Conservation (phyloP, 2,329 filamentous ascomycete genomes). For the Alternaria angustiovoidea region DNA sequence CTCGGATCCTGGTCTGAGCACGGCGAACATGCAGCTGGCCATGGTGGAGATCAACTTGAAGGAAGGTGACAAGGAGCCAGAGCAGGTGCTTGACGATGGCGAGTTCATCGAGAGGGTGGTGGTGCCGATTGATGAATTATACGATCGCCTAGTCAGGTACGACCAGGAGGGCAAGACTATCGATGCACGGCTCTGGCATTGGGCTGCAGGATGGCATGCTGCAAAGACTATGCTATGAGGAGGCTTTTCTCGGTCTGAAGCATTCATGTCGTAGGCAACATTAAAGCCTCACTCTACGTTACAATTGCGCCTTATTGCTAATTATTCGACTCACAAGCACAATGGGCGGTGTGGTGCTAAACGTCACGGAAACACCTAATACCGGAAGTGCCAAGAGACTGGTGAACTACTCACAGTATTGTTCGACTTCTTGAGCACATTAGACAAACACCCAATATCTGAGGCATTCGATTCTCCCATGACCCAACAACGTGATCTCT, state of each 20-base stretch:
- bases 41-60: conserved; percentile 66
- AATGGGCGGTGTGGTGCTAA: not conserved
- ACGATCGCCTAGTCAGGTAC: conserved; percentile 60
- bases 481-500: not conserved
- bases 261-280: not conserved
- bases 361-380: not conserved
- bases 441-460: not conserved
- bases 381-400: not conserved
- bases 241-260: not conserved
- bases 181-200: conserved; percentile 68
- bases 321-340: not conserved
- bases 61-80: conserved; percentile 60
- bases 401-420: not conserved
- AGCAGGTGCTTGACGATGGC: conserved; percentile 67
- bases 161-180: conserved; percentile 61
- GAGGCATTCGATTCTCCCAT: not conserved
- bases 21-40: conserved; percentile 68
- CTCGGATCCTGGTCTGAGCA: conserved; percentile 69
- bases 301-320: not conserved
- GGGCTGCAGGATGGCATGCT: conserved; percentile 66
- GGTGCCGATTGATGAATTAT: conserved; percentile 65
- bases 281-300: not conserved
- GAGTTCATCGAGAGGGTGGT: conserved; percentile 69
- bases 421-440: not conserved
- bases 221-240: conserved; percentile 43